phyloP scores from a whole-genome alignment of 2,329 filamentous ascomycete species.

The Rhinocladiella similis region DNA sequence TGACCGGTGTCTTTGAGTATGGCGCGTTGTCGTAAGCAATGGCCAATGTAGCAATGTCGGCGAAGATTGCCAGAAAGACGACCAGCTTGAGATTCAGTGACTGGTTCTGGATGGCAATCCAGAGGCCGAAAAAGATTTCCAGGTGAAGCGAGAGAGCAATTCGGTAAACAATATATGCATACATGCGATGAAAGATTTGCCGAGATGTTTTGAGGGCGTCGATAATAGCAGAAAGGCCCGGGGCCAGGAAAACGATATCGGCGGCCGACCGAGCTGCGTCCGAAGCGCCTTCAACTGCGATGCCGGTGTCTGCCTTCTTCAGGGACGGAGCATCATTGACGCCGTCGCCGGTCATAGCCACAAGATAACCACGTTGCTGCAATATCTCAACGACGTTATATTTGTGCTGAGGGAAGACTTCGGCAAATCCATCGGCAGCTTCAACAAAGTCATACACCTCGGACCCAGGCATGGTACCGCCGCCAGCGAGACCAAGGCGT shows the following conservation, averaged over 20 bases:
- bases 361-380: conserved; percentile 88
- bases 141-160: conserved; percentile 89
- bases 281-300: conserved; percentile 88
- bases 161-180: conserved; percentile 93
- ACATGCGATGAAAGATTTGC: conserved; percentile 96
- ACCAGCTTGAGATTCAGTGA: conserved; percentile 83
- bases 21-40: conserved; percentile 94
- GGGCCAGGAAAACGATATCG: conserved; percentile 91
- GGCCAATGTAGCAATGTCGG: conserved; percentile 85
- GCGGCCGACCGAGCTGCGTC: conserved; percentile 88
- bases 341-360: conserved; percentile 95
- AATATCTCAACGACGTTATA: conserved; percentile 92
- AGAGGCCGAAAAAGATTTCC: conserved; percentile 87
- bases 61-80: conserved; percentile 93
- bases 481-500: conserved; percentile 83
- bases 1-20: conserved; percentile 81
- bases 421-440: conserved; percentile 90
- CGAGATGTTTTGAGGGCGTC: conserved; percentile 89
- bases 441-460: conserved; percentile 95
- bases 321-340: conserved; percentile 91
- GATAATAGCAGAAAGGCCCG: conserved; percentile 88
- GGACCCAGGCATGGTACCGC: conserved; percentile 84
- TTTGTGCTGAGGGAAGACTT: conserved; percentile 94
- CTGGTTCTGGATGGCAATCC: conserved; percentile 85
- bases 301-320: conserved; percentile 95